Conservation (phyloP, 2,329 filamentous ascomycete species). For the Phaeosphaeria sp. region DNA sequence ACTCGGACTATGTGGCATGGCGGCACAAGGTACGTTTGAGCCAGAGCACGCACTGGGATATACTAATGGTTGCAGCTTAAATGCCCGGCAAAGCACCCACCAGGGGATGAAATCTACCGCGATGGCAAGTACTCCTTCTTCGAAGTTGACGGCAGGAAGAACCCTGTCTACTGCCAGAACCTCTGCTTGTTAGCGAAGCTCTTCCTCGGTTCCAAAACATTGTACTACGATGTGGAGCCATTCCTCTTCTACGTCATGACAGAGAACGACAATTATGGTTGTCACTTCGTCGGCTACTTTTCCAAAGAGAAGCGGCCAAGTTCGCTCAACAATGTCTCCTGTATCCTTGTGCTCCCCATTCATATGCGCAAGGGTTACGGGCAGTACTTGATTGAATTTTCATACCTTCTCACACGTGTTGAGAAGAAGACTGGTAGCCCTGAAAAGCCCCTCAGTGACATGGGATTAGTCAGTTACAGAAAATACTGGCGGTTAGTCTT, state of each 20-base stretch:
- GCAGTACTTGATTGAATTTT: slow-evolving; percentile 96
- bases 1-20: slow-evolving; percentile 98
- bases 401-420: slow-evolving; percentile 90
- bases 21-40: slow-evolving; percentile 73
- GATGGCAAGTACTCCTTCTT: slow-evolving; percentile 92
- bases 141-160: slow-evolving; percentile 95
- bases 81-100: slow-evolving; percentile 94
- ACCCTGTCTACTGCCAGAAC: slow-evolving; percentile 98
- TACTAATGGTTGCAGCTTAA: slow-evolving; percentile 62
- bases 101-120: slow-evolving; percentile 96
- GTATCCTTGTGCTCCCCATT: slow-evolving; percentile 93
- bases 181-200: slow-evolving; percentile 94
- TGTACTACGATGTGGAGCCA: slow-evolving; percentile 97
- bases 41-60: neutral
- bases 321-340: slow-evolving; percentile 96
- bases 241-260: slow-evolving; percentile 98
- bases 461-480: slow-evolving; percentile 95
- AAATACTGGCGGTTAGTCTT: slow-evolving; percentile 95
- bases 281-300: slow-evolving; percentile 98
- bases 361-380: slow-evolving; percentile 98
- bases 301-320: slow-evolving; percentile 97
- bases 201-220: slow-evolving; percentile 96
- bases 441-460: slow-evolving; percentile 96
- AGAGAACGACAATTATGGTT: slow-evolving; percentile 88
- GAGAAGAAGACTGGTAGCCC: slow-evolving; percentile 95